Percentiles rank a stretch among this genome's conserved stretches.
phyloP scores from a whole-genome alignment of 1,284 basidiomycete genomes.

The Leccinum huronense region DNA sequence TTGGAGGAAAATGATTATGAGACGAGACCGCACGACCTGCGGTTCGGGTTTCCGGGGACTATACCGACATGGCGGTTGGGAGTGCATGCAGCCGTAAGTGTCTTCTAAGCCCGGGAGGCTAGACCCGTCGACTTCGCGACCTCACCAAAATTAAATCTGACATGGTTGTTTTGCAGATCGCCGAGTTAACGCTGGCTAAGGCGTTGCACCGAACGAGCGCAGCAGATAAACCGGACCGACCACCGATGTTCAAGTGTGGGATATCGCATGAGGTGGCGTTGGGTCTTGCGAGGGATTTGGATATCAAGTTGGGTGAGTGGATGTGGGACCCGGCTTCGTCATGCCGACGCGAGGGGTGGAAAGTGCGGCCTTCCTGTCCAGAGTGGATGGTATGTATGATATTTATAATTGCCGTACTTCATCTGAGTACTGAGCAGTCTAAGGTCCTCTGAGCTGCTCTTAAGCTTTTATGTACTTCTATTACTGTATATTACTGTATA shows the following conservation, averaged over 20 bases:
- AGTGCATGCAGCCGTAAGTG: constrained; percentile 58
- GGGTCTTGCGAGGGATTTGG: constrained; percentile 60
- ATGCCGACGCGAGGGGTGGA: no score
- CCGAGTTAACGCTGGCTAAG: constrained; percentile 43
- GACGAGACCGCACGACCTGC: constrained; percentile 40
- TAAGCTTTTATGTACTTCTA: no score
- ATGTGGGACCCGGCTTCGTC: constrained; percentile 39
- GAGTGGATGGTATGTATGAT: no score
- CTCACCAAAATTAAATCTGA: neutral
- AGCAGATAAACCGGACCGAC: constrained; percentile 65
- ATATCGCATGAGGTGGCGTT: constrained; percentile 66
- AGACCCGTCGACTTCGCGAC: neutral
- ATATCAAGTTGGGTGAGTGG: constrained; percentile 57
- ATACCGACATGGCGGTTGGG: constrained; percentile 65
- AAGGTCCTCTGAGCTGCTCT: no score
- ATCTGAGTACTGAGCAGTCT: no score
- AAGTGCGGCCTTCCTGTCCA: no score
- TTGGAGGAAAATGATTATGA: constrained; percentile 80
- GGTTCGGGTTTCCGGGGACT: constrained; percentile 55
- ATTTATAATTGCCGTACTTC: no score
- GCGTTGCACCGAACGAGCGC: constrained; percentile 67
- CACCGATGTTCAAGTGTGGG: constrained; percentile 72
- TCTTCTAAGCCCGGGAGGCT: neutral
- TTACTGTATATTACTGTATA: no score
- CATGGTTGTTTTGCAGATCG: constrained; percentile 49